Evolutionary conservation across 805 yeast species (phyloP), one percentile per base, ranked within the genome.

Genomic region (Nakazawaea siamensis): DNA sequence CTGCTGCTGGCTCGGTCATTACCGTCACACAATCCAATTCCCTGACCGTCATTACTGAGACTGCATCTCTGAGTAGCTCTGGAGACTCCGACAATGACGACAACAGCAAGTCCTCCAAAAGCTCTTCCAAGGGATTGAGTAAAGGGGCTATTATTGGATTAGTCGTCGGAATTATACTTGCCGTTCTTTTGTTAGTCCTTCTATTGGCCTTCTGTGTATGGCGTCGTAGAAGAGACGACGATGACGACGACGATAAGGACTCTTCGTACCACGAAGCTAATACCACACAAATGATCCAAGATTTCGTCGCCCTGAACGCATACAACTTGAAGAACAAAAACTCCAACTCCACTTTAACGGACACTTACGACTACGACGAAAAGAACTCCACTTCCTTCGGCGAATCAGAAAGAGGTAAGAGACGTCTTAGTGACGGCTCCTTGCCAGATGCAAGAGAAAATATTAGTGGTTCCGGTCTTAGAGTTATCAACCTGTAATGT

Each of bases 381-480:
- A n/a, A 16, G 2, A 50, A 47, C 10, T 34, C 45, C 7, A 48
- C 52, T 2, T 27, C 45, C 10, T 41, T 47, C 18, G 41, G 45
- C 7, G 41, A 41, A n/a, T 15, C 24, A 14, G 34, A 31, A 6
- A 27, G 16, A 12, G 40, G 40, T 3, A 37, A 24, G 18, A 28
- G 51, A 34, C 38, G 52, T 38, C 39, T 45, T 20, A 32, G 34
- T 18, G 39, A 35, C 13, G 40, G 44, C 10, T 36, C 29, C 38
- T 41, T 24, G 41, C 58, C 35, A 15, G 29, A 76, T 82, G 80
- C 62, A 82, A 55, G 95, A 94, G 27, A 73, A 88, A 51, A 75
- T 94, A 49, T 66, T 94, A 45, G 66, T 84, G 42, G 40, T 11
- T 24, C 21, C 12, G 36, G 32, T 3, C 18, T 37, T 5, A 17